phyloP scores from a whole-genome alignment of 2,329 filamentous ascomycete genomes.

The Chrysoporthe puriensis region DNA sequence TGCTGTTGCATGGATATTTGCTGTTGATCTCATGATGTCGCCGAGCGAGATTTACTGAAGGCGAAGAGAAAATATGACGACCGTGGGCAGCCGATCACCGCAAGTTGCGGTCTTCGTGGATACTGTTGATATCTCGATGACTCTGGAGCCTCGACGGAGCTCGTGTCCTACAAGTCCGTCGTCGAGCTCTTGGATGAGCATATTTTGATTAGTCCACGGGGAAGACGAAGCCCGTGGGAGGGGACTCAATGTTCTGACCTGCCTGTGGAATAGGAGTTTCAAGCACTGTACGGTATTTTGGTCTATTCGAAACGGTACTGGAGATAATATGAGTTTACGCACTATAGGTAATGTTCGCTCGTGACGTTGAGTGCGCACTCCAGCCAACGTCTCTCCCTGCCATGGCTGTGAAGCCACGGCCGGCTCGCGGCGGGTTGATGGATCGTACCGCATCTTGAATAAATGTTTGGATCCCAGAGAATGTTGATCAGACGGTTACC shows the following conservation, averaged over 20 bases:
- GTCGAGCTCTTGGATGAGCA: not conserved
- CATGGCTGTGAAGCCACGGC: not conserved
- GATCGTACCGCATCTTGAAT: not conserved
- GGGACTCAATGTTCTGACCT: not conserved
- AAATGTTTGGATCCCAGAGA: too few relatives aligned
- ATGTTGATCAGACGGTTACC: too few relatives aligned
- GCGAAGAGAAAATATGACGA: not conserved
- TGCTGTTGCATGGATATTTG: constrained; percentile 51
- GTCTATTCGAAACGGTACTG: not conserved
- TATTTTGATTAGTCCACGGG: not conserved
- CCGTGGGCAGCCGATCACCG: not conserved
- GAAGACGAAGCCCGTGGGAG: not conserved
- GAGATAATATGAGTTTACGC: not conserved
- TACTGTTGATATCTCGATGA: not conserved
- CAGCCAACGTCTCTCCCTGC: not conserved
- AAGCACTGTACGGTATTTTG: constrained; percentile 2
- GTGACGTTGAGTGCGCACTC: not conserved
- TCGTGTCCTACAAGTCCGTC: not conserved
- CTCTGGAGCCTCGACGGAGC: not conserved
- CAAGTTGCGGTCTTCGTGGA: not conserved
- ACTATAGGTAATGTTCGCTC: not conserved
- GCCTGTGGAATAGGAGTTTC: not conserved
- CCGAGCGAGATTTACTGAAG: not conserved
- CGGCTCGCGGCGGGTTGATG: not conserved
- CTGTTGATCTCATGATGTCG: constrained; percentile 35